Base-by-base conservation (phyloP, 352 stramenopile species). In the Achlya hypogyna region DNA sequence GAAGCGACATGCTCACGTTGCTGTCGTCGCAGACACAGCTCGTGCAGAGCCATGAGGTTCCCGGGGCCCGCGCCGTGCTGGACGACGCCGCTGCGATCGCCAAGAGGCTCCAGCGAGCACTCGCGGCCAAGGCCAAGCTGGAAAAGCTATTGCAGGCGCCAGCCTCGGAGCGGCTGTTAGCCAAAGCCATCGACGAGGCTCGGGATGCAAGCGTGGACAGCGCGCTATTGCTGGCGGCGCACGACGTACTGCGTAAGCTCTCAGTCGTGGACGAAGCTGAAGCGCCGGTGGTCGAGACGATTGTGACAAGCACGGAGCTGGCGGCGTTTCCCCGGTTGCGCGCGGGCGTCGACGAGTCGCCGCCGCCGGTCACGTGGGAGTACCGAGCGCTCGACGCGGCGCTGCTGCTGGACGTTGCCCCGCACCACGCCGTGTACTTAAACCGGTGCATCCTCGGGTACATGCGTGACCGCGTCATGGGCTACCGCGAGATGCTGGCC, bases 381-480 rank as follows among this genome's bases (percentile, higher is more conserved):
- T 45, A 23, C n/a, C 42, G 60, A 20, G 47, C 51, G 5, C 0
- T 67, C 0, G 60, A 67, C 28, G 32, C 31, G n/a, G 42, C 60
- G 22, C 18, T 67, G 34, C 43, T 67, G 28, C 2, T 35, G n/a
- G 6, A 40, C 23, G 16, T 49, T n/a, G 42, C 38, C n/a, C 35
- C 60, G 34, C 60, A 49, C 18, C 49, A 34, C 28, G 59, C 42
- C 27, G 59, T 97, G 1, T 86, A 88, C 4, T 91, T 98, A n/a
- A 93, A 97, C 73, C 90, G 92, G 28, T 96, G 87, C 63, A 83
- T 98, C 32, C 77, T 98, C 18, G 91, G 93, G 1, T 98, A 98
- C 78, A 97, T 97, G 88, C 88, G 93, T 2, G 93, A 98, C 63
- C 93, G 95, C 8, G 87, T 95, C 58, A 91, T 97, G 34, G 92